These are phyloP conservation scores for Trypanosoma melophagium DNA, from an alignment of 208 protist genomes.

Conservation along the genomic window DNA sequence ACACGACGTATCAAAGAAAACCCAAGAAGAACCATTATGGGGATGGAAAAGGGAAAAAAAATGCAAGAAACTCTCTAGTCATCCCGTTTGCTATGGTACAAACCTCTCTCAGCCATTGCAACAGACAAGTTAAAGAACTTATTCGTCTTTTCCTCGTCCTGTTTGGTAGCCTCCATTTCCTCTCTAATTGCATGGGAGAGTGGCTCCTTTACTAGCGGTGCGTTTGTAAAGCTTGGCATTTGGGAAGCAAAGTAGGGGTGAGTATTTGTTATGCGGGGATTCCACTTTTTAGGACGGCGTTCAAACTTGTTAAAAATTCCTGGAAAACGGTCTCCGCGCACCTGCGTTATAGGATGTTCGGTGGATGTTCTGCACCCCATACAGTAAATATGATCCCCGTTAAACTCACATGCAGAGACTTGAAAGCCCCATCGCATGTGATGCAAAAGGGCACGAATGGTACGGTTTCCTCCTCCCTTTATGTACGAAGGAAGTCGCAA, in stretches of 20 bases:
- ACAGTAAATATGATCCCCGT: conserved; percentile 20
- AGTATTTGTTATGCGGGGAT: conserved; percentile 33
- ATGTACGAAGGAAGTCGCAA: conserved; percentile 16
- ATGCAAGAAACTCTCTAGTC: conserved; percentile 25
- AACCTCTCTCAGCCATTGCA: conserved; percentile 62
- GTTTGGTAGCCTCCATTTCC: conserved; percentile 31
- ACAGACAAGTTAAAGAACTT: conserved; percentile 60
- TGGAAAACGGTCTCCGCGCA: conserved; percentile 36
- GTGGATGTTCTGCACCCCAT: conserved; percentile 18
- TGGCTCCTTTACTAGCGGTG: conserved; percentile 36
- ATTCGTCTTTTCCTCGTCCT: conserved; percentile 42
- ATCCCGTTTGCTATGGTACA: conserved; percentile 43
- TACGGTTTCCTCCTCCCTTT: neutral
- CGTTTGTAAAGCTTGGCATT: conserved; percentile 54
- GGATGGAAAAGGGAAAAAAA: neutral
- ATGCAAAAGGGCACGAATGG: neutral
- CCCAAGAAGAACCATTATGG: neutral
- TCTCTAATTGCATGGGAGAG: conserved; percentile 27
- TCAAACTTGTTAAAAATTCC: conserved; percentile 28
- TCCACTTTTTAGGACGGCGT: conserved; percentile 42
- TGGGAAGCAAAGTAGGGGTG: conserved; percentile 30
- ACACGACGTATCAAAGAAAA: neutral
- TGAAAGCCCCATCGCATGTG: conserved; percentile 28
- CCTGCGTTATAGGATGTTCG: conserved; percentile 21
- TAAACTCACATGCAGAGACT: conserved; percentile 1